Base-by-base conservation (phyloP, 1,284 basidiomycete species). In the Ganoderma leucocontextum region DNA sequence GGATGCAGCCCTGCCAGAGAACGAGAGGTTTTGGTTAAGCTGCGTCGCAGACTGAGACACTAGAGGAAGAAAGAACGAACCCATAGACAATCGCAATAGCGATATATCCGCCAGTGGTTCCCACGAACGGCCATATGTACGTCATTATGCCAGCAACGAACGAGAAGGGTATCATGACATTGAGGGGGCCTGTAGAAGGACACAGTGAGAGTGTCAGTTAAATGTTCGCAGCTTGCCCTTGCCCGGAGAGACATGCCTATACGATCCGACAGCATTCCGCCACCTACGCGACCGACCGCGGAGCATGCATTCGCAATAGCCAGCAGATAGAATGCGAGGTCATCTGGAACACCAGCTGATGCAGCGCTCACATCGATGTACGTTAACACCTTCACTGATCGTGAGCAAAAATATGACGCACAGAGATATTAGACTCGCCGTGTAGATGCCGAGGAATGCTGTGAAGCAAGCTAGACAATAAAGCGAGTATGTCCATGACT, bases 381-480 rank as follows among this genome's bases (percentile, higher is more conserved):
- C 0, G 82, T 87, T 63, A 87, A 76, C 15, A 83, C 86, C 86
- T 75, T 49, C 1, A 53, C 5, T 10, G n/a, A 49, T 44, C 19
- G 42, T 29, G 33, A 52, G 22, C 25, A 13, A 38, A 44, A 13
- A 22, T 12, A 33, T 7, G 2, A 29, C 13, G 15, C 13, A 36
- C n/a, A 10, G 35, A 17, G 4, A 10, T 8, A 33, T 19, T 22
- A 36, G 12, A 58, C 73, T 25, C 47, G 77, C 82, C 2, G 89
- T 91, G 74, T 88, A 91, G 25, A 91, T 75, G 13, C 90, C 90
- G 12, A 91, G 80, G 77, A 87, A 91, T 0, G 80, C 78, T 8
- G 85, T 74, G 57, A 85, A 78, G 1, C 82, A 81, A 0, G 86
- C 81, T 2, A 81, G 10, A 60, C 80, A 82, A 72, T 87, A 88